A percentile compares a stretch with the other conserved stretches of the same genome.
phyloP scores from a whole-genome alignment of 345 rosid genomes.

The thale cress (Arabidopsis thaliana) region TAIR10.1 NC_003074.8:21785001-21785500 shows the following conservation, averaged over 20 bases:
- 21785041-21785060: background rate
- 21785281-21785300: constrained; percentile 7
- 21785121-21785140: background rate
- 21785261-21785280: background rate
- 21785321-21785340: background rate
- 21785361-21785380: constrained; percentile 15
- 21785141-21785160: constrained; percentile 16
- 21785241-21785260: background rate
- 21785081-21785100: constrained; percentile 19
- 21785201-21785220: background rate
- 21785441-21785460: background rate
- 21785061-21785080: background rate
- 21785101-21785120: constrained; percentile 4
- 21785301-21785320: background rate
- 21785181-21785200: background rate
- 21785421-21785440: background rate
- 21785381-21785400: background rate
- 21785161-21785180: constrained; percentile 15
- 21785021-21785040: background rate
- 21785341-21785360: too few species aligned
- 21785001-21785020: background rate
- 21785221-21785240: background rate
- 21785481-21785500: background rate
- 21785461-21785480: background rate
- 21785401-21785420: background rate